Percentiles rank a stretch among this genome's conserved stretches.
Evolutionary conservation across 1,139 yeast genomes (phyloP).

Genomic region (Taphrina wiesneri): DNA sequence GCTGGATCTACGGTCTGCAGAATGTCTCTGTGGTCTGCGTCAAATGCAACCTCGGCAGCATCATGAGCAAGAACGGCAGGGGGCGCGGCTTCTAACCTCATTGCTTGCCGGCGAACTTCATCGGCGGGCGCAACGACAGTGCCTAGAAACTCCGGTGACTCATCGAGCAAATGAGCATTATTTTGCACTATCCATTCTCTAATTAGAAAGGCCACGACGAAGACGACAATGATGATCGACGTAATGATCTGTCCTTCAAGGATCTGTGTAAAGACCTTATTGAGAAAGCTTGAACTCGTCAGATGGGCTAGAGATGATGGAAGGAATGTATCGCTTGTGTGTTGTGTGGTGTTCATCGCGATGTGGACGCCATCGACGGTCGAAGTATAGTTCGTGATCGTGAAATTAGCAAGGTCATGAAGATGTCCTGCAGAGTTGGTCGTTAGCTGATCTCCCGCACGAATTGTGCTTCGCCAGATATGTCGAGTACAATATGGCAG

Average conservation of each 20-base stretch:
- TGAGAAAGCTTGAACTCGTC: constrained; percentile 17
- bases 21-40: neutral
- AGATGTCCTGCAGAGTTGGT: neutral
- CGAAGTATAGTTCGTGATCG: neutral
- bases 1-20: neutral
- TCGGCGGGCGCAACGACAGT: neutral
- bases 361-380: neutral
- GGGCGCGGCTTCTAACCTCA: neutral
- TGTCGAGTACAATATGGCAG: constrained; percentile 32
- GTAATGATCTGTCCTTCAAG: constrained; percentile 46
- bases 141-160: constrained; percentile 17
- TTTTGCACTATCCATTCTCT: constrained; percentile 47
- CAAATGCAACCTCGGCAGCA: neutral
- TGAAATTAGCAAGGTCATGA: constrained; percentile 11
- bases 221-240: constrained; percentile 41
- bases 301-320: constrained; percentile 13
- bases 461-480: constrained; percentile 27
- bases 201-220: constrained; percentile 45
- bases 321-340: neutral
- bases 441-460: constrained; percentile 9
- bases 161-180: constrained; percentile 37
- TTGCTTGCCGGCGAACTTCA: constrained; percentile 1
- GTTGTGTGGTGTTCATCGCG: neutral
- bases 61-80: neutral
- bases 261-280: constrained; percentile 39